These are phyloP conservation scores for Metrosideros polymorpha DNA, from an alignment of 441 rosid genomes.

Conservation along the genomic window DNA sequence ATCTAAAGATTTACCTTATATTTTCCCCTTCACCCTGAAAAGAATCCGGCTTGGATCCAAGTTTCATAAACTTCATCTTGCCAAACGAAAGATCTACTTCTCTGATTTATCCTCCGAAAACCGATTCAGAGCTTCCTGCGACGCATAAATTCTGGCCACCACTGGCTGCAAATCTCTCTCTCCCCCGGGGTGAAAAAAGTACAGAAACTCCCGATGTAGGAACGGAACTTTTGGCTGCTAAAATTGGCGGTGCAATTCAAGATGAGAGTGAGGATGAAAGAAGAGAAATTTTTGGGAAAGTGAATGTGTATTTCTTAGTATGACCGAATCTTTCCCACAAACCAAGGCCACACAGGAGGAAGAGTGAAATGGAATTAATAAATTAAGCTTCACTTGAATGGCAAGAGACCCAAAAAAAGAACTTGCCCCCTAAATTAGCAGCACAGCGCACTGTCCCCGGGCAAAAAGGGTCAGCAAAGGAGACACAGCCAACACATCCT, in stretches of 20 bases:
- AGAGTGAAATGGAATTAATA: conserved; percentile 9
- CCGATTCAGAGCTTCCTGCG: neutral
- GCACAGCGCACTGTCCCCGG: conserved; percentile 42
- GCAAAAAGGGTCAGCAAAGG: conserved; percentile 31
- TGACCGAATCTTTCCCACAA: conserved; percentile 31
- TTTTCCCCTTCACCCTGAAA: conserved; percentile 65
- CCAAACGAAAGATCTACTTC: conserved; percentile 6
- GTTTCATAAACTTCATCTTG: conserved; percentile 96
- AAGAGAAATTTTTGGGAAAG: neutral
- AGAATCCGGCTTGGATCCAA: conserved; percentile 95
- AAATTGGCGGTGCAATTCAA: neutral
- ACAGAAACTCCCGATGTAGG: conserved; percentile 1
- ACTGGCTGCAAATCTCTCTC: neutral
- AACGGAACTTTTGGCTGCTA: neutral
- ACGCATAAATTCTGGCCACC: neutral
- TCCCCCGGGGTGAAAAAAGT: neutral
- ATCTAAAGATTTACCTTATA: conserved; percentile 43
- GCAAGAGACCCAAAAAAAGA: conserved; percentile 16
- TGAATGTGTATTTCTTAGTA: conserved; percentile 15
- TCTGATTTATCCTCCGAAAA: neutral
- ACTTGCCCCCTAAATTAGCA: conserved; percentile 37
- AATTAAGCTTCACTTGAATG: conserved; percentile 19
- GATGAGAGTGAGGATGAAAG: conserved; percentile 15
- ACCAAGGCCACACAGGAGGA: conserved; percentile 14
- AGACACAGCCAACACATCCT: conserved; percentile 39